Base-by-base conservation (phyloP, 192 early-diverging fungal genomes). In the Mortierella antarctica region DNA sequence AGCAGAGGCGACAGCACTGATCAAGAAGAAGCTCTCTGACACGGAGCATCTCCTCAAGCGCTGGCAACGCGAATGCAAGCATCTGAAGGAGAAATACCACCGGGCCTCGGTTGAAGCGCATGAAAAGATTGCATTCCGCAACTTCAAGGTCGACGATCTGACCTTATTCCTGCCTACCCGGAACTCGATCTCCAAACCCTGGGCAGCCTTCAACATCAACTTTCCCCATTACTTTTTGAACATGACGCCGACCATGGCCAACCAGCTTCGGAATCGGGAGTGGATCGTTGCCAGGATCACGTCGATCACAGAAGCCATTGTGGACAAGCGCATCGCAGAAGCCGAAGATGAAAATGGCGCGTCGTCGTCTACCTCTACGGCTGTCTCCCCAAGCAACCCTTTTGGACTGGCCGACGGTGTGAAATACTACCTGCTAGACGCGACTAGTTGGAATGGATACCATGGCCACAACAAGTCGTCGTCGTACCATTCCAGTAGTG, bases 121-220 rank as follows among this genome's bases (percentile, higher is more conserved):
- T 50, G 86, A 90, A 23, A 90, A 90, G 65, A 87, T 90, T 69
- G 83, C 87, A 6, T 88, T 90, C 70, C 70, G 86, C 57, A 88
- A 90, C 50, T 90, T 90, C 70, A 90, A 88, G 70, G 78, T 85
- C 9, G 86, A 85, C 5, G 89, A 90, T 46, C 45, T 90, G 13
- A 87, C 87, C 14, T 58, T 90, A 12, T 90, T 90, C 65, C 49
- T 88, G 31, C 89, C 89, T 9, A 90, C 86, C 31, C 65, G 84
- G 21, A 87, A 89, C 48, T 83, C 83, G 9, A 70, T 84, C 39
- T 80, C 83, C 1, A 89, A 89, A 41, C 84, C 87, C 7, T 89
- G 87, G 87, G 88, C 89, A 0, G 87, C 87, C 2, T 90, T 90
- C 73, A 90, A 88, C 47, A 83, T 88, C 66, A 87, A 86, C 41